Conservation (phyloP, 768 basidiomycete genomes). For the Tylopilus sp. region DNA sequence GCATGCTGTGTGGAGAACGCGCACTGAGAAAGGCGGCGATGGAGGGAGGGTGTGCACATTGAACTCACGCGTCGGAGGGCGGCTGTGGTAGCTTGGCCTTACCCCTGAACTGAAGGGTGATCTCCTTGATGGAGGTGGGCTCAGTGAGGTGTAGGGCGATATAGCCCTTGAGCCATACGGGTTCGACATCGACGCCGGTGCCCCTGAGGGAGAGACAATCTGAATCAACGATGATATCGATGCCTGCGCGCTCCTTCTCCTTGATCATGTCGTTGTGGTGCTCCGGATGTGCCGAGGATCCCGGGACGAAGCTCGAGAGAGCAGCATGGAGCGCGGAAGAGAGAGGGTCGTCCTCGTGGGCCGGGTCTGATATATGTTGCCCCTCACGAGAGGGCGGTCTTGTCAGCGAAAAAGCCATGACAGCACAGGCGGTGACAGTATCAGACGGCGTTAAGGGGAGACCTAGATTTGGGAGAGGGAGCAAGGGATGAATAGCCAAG, state of each 20-base stretch:
- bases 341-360: constrained; percentile 33
- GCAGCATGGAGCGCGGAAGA: constrained; percentile 39
- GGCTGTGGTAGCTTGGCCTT: constrained; percentile 70
- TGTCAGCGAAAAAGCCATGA: constrained; percentile 35
- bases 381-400: constrained; percentile 30
- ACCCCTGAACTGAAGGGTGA: constrained; percentile 80
- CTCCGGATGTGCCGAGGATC: constrained; percentile 20
- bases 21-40: not conserved
- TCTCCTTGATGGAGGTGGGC: constrained; percentile 78
- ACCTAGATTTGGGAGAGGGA: constrained; percentile 3
- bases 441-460: constrained; percentile 3
- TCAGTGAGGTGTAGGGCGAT: constrained; percentile 79
- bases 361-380: constrained; percentile 19
- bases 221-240: constrained; percentile 76
- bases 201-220: constrained; percentile 73
- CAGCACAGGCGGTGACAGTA: constrained; percentile 11
- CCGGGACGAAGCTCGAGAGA: constrained; percentile 27
- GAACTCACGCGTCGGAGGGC: constrained; percentile 55
- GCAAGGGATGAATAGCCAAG: not conserved
- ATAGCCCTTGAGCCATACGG: constrained; percentile 75
- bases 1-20: constrained; percentile 12
- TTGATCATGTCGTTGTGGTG: constrained; percentile 40
- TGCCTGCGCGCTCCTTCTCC: constrained; percentile 46
- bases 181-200: constrained; percentile 79
- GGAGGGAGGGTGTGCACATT: constrained; percentile 3